Evolutionary conservation across 306 rosid species (phyloP).

Genomic region (Trifolium fragiferum): DNA sequence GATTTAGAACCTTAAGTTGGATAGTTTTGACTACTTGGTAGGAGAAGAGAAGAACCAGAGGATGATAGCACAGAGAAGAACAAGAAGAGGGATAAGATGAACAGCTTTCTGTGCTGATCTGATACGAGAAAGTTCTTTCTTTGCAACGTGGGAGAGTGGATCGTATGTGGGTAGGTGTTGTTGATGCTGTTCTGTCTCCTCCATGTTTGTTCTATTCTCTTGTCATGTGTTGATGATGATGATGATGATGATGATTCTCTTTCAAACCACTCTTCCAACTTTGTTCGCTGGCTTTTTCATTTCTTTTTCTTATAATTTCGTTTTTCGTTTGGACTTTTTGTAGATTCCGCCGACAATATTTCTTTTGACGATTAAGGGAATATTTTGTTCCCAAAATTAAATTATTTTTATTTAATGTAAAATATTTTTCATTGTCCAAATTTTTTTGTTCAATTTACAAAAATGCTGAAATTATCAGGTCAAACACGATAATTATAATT

Average conservation of each 20-base stretch:
- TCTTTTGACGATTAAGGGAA: no score
- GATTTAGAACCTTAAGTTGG: background rate
- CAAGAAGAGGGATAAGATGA: constrained; percentile 82
- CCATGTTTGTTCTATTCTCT: constrained; percentile 17
- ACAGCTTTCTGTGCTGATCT: constrained; percentile 67
- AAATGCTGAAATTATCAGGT: no score
- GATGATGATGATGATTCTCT: background rate
- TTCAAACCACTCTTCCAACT: background rate
- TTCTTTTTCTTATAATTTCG: no score
- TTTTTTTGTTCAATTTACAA: no score
- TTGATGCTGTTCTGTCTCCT: constrained; percentile 36
- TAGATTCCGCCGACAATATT: background rate
- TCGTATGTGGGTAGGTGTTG: constrained; percentile 66
- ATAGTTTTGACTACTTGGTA: no score
- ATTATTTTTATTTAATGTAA: no score
- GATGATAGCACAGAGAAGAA: constrained; percentile 74
- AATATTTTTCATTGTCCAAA: no score
- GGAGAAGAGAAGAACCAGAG: constrained; percentile 88
- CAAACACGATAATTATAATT: no score
- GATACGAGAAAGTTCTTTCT: constrained; percentile 61
- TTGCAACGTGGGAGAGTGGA: constrained; percentile 76
- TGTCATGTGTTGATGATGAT: background rate
- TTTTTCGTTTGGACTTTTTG: background rate
- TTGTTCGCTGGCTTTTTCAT: background rate
- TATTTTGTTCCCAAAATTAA: no score